phyloP scores from a whole-genome alignment of 768 basidiomycete species.

The Boletus insuetus region DNA sequence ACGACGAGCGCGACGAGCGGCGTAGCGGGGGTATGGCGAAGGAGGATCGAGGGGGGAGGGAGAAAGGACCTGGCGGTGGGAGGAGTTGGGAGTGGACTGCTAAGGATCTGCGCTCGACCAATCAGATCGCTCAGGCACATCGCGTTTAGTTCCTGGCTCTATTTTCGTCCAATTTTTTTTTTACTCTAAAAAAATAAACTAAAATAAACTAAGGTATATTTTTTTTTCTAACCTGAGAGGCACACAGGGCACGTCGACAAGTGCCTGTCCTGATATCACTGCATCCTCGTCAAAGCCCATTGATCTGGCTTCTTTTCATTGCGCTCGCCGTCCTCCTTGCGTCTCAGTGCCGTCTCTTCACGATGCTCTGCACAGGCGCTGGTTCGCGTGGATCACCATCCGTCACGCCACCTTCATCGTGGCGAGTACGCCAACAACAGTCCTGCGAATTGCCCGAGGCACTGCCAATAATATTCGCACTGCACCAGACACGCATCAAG shows the following conservation, averaged over 20 bases:
- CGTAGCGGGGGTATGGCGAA: constrained; percentile 1
- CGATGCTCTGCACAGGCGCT: constrained; percentile 2
- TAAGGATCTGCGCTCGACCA: constrained; percentile 34
- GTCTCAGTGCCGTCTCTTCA: too few relatives aligned
- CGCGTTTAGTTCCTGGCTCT: constrained; percentile 30
- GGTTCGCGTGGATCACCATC: constrained; percentile 16
- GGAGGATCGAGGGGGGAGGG: constrained; percentile 21
- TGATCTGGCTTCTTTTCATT: neutral
- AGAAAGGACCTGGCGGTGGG: constrained; percentile 30
- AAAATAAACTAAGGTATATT: too few relatives aligned
- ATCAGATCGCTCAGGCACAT: constrained; percentile 37
- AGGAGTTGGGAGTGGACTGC: constrained; percentile 27
- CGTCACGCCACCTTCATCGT: neutral
- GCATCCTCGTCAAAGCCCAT: too few relatives aligned
- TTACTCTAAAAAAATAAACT: neutral
- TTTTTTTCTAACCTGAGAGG: too few relatives aligned
- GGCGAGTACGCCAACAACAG: neutral
- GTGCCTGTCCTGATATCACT: too few relatives aligned
- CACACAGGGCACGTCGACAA: too few relatives aligned
- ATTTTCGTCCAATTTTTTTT: constrained; percentile 18
- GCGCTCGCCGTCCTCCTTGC: neutral
- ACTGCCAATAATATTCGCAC: constrained; percentile 6
- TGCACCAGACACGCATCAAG: neutral
- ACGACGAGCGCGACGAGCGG: constrained; percentile 11
- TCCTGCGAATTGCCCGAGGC: neutral